Percentiles rank a stretch among this genome's conserved stretches.
phyloP scores from a whole-genome alignment of 139 green algal species.

The Coelastrella sp. region DNA sequence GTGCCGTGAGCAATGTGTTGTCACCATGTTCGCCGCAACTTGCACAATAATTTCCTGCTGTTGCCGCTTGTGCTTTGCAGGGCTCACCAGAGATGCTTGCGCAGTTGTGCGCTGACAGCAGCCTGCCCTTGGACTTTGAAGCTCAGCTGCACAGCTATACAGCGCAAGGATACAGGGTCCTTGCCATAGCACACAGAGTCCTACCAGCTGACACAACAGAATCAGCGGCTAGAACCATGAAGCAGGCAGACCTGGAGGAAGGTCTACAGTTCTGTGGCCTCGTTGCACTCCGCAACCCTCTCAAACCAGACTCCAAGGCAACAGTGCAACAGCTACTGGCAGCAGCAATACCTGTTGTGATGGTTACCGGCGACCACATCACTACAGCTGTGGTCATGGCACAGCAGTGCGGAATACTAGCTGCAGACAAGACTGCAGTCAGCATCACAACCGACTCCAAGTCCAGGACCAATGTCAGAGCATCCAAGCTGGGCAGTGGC shows the following conservation, averaged over 20 bases:
- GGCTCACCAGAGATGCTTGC: background rate
- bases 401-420: slow-evolving; percentile 7
- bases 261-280: background rate
- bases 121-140: background rate
- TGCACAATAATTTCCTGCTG: background rate
- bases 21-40: background rate
- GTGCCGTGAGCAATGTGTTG: too few species aligned
- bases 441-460: background rate
- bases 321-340: slow-evolving; percentile 3
- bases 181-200: background rate
- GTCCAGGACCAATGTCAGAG: background rate
- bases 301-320: slow-evolving; percentile 8
- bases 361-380: slow-evolving; percentile 47
- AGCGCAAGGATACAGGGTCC: slow-evolving; percentile 5
- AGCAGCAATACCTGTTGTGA: background rate
- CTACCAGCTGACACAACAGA: background rate
- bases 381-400: slow-evolving; percentile 33
- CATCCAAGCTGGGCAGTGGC: background rate
- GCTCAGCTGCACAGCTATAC: slow-evolving; percentile 8
- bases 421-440: background rate
- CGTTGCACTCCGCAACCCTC: background rate
- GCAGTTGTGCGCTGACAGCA: background rate
- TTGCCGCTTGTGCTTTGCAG: background rate
- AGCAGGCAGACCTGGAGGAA: background rate
- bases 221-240: background rate